Conservation (phyloP, 2,329 filamentous ascomycete genomes). For the Rachicladosporium sp. region DNA sequence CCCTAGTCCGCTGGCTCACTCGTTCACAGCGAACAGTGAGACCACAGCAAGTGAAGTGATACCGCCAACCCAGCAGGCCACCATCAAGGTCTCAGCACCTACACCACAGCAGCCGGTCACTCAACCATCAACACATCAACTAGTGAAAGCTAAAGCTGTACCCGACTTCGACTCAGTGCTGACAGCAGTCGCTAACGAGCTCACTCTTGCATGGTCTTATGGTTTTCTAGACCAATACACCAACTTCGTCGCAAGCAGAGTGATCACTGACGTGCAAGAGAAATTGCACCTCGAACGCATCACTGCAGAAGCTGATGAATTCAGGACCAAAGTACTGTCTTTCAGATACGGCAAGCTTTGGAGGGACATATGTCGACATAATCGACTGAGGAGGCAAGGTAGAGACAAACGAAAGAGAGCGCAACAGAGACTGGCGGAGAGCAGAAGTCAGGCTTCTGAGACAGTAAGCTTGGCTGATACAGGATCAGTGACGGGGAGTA, state of each 20-base stretch:
- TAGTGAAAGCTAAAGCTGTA: neutral
- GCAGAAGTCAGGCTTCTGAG: constrained; percentile 10
- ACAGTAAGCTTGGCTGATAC: constrained; percentile 10
- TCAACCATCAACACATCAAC: neutral
- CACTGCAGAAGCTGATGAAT: constrained; percentile 18
- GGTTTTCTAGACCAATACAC: constrained; percentile 36
- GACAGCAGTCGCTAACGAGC: constrained; percentile 22
- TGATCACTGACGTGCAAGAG: constrained; percentile 23
- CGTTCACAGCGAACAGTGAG: constrained; percentile 12
- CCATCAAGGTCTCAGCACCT: neutral
- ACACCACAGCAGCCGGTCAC: neutral
- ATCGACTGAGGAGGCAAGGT: constrained; percentile 23
- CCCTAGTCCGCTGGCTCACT: constrained; percentile 22
- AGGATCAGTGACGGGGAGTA: constrained; percentile 1
- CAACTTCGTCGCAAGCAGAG: constrained; percentile 25
- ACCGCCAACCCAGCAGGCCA: neutral
- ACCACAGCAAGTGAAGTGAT: neutral
- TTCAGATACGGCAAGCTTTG: constrained; percentile 27
- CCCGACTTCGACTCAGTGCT: constrained; percentile 19
- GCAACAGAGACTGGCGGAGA: constrained; percentile 13
- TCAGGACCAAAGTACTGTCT: constrained; percentile 20
- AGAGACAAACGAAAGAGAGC: constrained; percentile 24
- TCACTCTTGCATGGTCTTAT: constrained; percentile 25
- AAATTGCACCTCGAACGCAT: constrained; percentile 20
- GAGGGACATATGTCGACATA: constrained; percentile 25